Evolutionary conservation across 2,329 filamentous ascomycete genomes (phyloP), one percentile per base, ranked within the genome.

Genomic region (Diplocarpon mali): DNA sequence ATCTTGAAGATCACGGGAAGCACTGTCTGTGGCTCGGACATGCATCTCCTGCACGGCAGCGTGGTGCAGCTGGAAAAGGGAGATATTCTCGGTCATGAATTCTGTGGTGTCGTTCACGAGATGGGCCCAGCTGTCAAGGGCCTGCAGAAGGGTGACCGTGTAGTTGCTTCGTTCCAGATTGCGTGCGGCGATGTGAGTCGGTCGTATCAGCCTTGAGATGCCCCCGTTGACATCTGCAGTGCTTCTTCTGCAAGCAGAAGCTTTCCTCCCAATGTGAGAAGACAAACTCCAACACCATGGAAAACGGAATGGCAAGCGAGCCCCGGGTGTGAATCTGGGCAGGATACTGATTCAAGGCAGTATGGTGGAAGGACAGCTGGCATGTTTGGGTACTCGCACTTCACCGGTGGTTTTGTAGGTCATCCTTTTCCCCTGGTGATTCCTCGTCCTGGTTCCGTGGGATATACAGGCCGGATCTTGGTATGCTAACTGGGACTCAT

Each of bases 111-210:
- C 2, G 65, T 75, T 2, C 69, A 73, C 3, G 40, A 30, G 30
- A 47, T 58, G 39, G 82, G 82, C 0, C 61, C 73, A 0, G 68
- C 51, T 0, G 70, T 78, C 2, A 73, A 63, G 40, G 72, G 71
- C 2, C 62, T 80, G 38, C 64, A 76, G 48, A 63, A 68, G 7
- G 82, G 80, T 12, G 73, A 78, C 53, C 70, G 87, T 27, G 88
- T 92, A 15, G 87, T 94, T 1, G 86, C 83, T 0, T 84, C 80
- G 9, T 94, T 94, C 68, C 86, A 92, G 62, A 92, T 94, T 58
- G 84, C 86, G 0, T 79, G 75, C 49, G 75, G 74, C 7, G 66
- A 69, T 38, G 8, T 75, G 69, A 51, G 71, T 67, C 41, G 9
- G 3, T 14, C 43, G 3, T 29, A 10, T 13, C 11, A 3, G 9